Evolutionary conservation across 169 alveolate genomes (phyloP).

Genomic region (Plasmodium knowlesi): DNA sequence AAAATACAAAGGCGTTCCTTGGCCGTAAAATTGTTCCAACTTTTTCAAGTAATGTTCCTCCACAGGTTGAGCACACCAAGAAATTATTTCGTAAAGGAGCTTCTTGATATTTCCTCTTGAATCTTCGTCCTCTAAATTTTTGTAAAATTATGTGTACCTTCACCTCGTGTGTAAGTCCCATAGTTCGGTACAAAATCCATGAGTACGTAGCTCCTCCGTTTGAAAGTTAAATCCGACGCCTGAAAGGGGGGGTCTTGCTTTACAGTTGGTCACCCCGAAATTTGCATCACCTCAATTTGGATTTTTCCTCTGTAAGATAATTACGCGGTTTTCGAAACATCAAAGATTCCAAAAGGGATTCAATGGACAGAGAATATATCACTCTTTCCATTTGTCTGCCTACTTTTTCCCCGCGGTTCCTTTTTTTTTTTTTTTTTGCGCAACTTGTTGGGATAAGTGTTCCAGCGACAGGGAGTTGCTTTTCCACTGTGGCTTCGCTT

Average conservation of each 20-base stretch:
- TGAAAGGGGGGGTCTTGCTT: neutral
- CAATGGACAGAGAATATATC: neutral
- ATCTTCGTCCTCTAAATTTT: neutral
- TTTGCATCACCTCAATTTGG: neutral
- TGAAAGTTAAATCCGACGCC: neutral
- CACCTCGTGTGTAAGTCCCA: neutral
- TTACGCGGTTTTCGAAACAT: neutral
- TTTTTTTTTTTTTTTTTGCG: no score
- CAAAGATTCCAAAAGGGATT: neutral
- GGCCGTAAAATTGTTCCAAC: neutral
- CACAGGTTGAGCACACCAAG: neutral
- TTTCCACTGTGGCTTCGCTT: no score
- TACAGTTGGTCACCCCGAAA: neutral
- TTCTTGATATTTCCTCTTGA: neutral
- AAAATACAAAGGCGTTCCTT: neutral
- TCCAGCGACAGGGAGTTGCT: no score
- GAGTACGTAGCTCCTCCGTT: neutral
- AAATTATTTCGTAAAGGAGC: neutral
- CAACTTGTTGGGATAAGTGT: no score
- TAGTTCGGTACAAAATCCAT: neutral
- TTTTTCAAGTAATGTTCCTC: neutral
- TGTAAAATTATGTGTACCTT: neutral
- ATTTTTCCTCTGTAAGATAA: neutral
- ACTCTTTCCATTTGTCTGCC: neutral
- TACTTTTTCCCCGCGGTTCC: neutral